Base-by-base conservation (phyloP, 805 yeast species). In the Candida glaebosa region DNA sequence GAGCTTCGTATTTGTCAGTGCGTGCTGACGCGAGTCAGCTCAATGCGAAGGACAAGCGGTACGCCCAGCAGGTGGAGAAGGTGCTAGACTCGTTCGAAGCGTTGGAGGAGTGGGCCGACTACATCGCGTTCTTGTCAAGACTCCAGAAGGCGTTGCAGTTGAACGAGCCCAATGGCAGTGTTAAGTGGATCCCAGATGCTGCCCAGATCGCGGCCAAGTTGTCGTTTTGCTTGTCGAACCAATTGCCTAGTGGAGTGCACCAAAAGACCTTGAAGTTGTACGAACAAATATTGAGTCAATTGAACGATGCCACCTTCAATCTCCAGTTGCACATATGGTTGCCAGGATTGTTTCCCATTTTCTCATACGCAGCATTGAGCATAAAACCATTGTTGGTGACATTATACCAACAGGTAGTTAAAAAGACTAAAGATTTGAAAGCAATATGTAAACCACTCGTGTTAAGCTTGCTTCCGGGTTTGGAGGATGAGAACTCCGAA, bases 41-140 rank as follows among this genome's bases (percentile, higher is more conserved):
- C 18, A 35, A 24, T 18, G 24, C 51, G 31, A 51, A 49, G 44
- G 90, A 84, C 55, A 84, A 78, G 64, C 80, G 84, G 45, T 84
- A 81, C 54, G 66, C 71, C 16, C 70, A 77, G n/a, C 80, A 75
- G 43, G 75, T 91, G 9, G 91, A 85, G 39, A 77, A 82, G 49
- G 87, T 93, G 0, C 67, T 93, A 17, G 73, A 76, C 5, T 71
- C 78, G 15, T 91, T 91, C 66, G 96, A 87, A 39, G 66, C 85
- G 2, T 84, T 89, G 1, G 85, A 81, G 24, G 99, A 93, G 67
- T 93, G 99, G 99, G 98, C 99, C 10, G 99, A 93, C 58, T 89
- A 91, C 59, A 93, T 93, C 42, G 84, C 97, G 17, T 90, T 87
- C 58, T 69, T 95, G 34, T 81, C 91, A 2, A 79, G 85, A 45